Evolutionary conservation across 495 filamentous ascomycete genomes (phyloP), one percentile per base, ranked within the genome.

Genomic region (Talaromyces adpressus): DNA sequence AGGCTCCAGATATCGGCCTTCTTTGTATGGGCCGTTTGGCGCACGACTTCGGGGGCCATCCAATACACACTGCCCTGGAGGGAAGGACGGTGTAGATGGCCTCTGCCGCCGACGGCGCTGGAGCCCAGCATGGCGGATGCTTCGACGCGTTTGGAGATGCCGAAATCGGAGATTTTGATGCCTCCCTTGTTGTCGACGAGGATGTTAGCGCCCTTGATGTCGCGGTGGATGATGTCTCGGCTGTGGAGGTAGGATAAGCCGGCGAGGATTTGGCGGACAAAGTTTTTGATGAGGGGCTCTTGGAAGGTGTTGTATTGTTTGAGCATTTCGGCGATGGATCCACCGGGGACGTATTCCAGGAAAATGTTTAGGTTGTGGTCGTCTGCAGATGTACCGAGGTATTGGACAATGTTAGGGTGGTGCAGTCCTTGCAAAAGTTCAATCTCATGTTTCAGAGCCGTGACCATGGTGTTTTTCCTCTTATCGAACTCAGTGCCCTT

Each of bases 1-100:
- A 99, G 82, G 61, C 91, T 95, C 94, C 94, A 99, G 71, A 99
- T 98, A 72, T 99, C 94, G n/a, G 95, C 94, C 77, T 99, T 99
- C 72, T 93, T 92, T 0, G 94, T 98, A 73, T 99, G 97, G 0
- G 91, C 91, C 1, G 93, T 97, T 75, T 98, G 94, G 65, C 92
- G 92, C 59, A 99, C 95, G 32, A 99, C 94, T 75, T 99, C 94
- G 29, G 94, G 94, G 2, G 94, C 94, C 94, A 99, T 99, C 94
- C 94, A 99, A 76, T 97, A 99, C 53, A 99, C 94, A 61, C 91
- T 96, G 30, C 94, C 94, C 69, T 99, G 94, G 12, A 99, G 81
- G 1, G 93, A 97, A 2, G 95, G 93, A 12, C 94, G 88, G 71
- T 95, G 85, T 65, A 88, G 84, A 75, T 91, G 88, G 64, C 89